These are phyloP conservation scores for Metschnikowia cerradonensis DNA, from an alignment of 805 yeast species.

Conservation along the genomic window DNA sequence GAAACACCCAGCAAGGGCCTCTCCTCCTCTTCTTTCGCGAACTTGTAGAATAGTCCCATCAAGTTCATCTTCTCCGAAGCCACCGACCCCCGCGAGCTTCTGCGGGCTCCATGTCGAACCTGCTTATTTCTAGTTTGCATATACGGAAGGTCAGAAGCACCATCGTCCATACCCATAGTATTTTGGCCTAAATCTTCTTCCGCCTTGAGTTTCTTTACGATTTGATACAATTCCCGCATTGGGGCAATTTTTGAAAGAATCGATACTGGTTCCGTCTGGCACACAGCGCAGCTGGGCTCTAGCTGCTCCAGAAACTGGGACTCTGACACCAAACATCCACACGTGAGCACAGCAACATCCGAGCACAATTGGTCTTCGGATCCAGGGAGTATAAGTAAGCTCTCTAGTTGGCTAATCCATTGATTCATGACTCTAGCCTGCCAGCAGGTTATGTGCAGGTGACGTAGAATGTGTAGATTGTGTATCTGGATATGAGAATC, in stretches of 20 bases:
- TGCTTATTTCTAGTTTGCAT: not conserved
- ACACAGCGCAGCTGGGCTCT: slow-evolving; percentile 22
- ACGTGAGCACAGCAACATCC: slow-evolving; percentile 36
- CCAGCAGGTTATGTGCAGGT: not conserved
- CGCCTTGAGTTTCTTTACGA: slow-evolving; percentile 15
- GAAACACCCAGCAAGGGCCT: not conserved
- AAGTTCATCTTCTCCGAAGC: slow-evolving; percentile 6
- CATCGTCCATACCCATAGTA: not conserved
- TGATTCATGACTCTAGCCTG: not conserved
- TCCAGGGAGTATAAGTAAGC: slow-evolving; percentile 25
- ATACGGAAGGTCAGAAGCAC: not conserved
- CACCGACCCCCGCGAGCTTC: slow-evolving; percentile 6
- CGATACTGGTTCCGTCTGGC: slow-evolving; percentile 18
- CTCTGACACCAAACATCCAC: slow-evolving; percentile 42
- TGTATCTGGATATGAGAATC: not conserved
- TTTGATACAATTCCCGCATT: slow-evolving; percentile 28
- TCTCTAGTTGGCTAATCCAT: slow-evolving; percentile 17
- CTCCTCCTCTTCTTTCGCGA: slow-evolving; percentile 34
- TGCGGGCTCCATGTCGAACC: slow-evolving; percentile 9
- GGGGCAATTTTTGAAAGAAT: slow-evolving; percentile 30
- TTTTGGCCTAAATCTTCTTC: not conserved
- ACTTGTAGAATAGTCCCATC: slow-evolving; percentile 31
- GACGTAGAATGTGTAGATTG: not conserved
- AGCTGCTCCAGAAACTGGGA: slow-evolving; percentile 16
- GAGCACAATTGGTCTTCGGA: slow-evolving; percentile 14